Evolutionary conservation across 164 flowering plant species (phyloP).

Genomic region (Chimonanthus salicifolius): DNA sequence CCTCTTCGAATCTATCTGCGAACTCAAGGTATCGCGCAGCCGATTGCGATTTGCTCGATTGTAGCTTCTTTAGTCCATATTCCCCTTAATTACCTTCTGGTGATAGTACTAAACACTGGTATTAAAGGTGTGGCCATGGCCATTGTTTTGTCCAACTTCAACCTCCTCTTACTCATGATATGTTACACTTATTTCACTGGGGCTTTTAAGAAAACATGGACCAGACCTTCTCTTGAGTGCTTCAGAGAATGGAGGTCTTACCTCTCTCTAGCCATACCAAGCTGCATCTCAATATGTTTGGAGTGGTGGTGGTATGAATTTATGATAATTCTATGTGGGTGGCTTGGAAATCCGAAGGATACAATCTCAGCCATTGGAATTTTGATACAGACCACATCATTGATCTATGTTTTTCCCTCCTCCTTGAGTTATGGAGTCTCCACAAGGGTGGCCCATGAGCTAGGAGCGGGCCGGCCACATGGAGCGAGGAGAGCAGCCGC

Average conservation of each 20-base stretch:
- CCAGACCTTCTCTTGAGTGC: conserved; percentile 10
- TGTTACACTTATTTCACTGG: conserved; percentile 11
- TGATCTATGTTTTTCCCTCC: conserved; percentile 12
- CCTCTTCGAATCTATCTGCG: conserved; percentile 24
- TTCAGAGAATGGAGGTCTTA: conserved; percentile 15
- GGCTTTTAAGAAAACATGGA: conserved; percentile 16
- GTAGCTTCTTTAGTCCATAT: conserved; percentile 14
- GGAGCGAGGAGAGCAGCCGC: conserved; percentile 1
- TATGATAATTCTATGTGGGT: conserved; percentile 25
- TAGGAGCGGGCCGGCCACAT: conserved; percentile 4
- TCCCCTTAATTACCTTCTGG: conserved; percentile 21
- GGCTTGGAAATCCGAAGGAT: conserved; percentile 14
- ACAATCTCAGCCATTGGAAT: conserved; percentile 23
- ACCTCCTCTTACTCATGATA: conserved; percentile 9
- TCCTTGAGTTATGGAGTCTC: conserved; percentile 18
- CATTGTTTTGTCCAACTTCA: conserved; percentile 12
- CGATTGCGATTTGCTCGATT: conserved; percentile 14
- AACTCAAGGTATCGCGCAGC: conserved; percentile 18
- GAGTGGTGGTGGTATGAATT: conserved; percentile 36
- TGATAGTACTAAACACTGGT: conserved; percentile 7
- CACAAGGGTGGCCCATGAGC: conserved; percentile 16
- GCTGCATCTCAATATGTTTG: conserved; percentile 26
- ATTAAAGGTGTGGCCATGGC: conserved; percentile 22
- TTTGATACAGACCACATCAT: conserved; percentile 16
- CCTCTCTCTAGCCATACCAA: conserved; percentile 21